Percentiles rank a stretch among this genome's conserved stretches.
Evolutionary conservation across 2,329 filamentous ascomycete genomes (phyloP).

Genomic region (Capronia coronata): DNA sequence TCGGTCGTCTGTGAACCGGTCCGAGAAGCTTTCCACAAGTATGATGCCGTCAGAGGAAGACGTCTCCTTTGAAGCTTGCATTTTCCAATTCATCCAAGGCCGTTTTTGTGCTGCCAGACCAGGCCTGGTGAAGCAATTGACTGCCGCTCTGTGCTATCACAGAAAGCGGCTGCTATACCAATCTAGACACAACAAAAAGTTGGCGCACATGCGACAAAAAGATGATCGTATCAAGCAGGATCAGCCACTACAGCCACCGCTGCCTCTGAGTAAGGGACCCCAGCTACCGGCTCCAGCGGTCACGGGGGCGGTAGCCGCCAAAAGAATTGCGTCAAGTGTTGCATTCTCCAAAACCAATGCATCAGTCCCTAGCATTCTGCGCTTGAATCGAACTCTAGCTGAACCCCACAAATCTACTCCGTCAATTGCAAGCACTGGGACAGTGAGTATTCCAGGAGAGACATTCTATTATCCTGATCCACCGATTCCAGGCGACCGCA

Average conservation of each 20-base stretch:
- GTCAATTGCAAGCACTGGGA: neutral
- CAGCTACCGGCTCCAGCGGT: neutral
- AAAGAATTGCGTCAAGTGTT: neutral
- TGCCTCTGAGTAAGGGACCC: neutral
- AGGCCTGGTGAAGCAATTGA: neutral
- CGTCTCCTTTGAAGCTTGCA: neutral
- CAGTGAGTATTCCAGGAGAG: neutral
- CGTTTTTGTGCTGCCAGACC: neutral
- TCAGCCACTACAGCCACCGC: neutral
- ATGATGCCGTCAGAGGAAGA: neutral
- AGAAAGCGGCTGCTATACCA: neutral
- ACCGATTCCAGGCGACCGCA: neutral
- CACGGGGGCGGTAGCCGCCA: neutral
- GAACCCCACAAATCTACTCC: neutral
- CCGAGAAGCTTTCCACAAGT: neutral
- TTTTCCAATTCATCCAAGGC: neutral
- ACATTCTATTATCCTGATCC: neutral
- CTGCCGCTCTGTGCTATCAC: neutral
- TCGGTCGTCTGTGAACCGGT: neutral
- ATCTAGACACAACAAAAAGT: neutral
- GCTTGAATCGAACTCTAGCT: neutral
- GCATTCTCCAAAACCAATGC: neutral
- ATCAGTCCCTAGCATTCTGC: neutral
- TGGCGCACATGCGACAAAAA: neutral
- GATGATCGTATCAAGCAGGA: neutral